These are phyloP conservation scores for Odonthalia washingtoniensis DNA, from an alignment of 31 red algal genomes.

Conservation along the genomic window DNA sequence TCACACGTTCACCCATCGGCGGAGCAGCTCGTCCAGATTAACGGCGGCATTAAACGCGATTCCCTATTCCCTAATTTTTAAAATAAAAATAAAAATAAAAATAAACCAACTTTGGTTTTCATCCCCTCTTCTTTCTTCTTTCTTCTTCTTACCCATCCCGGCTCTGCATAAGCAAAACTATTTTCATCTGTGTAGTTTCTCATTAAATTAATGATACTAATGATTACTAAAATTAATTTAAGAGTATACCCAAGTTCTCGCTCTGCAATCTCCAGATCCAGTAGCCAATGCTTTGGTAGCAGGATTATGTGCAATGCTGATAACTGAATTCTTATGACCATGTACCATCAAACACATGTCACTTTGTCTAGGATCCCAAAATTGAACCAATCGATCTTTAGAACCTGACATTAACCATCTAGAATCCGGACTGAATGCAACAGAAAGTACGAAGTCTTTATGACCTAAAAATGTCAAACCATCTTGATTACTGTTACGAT, in stretches of 20 bases:
- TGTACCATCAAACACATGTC: constrained; percentile 71
- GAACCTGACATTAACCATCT: constrained; percentile 86
- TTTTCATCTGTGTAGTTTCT: no score
- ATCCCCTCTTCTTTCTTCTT: no score
- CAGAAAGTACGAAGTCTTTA: constrained; percentile 90
- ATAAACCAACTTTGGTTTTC: no score
- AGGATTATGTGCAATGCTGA: constrained; percentile 88
- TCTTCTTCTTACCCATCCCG: no score
- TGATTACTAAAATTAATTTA: no score
- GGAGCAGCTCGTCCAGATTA: no score
- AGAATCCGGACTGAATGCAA: constrained; percentile 87
- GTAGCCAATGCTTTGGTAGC: constrained; percentile 55
- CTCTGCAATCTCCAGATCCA: constrained; percentile 78
- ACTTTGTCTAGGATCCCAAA: constrained; percentile 91
- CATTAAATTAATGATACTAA: no score
- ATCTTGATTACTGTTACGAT: constrained; percentile 56
- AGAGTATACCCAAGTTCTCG: constrained; percentile 69
- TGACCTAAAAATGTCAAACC: constrained; percentile 79
- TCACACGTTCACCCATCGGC: no score
- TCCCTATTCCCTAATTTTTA: no score
- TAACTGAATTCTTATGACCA: constrained; percentile 96
- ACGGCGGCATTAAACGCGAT: no score
- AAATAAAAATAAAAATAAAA: no score
- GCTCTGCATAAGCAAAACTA: no score
- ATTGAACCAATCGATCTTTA: constrained; percentile 93